A percentile compares a stretch with the other conserved stretches of the same genome.
Conservation (phyloP, 331 rosid genomes). For the Dryas integrifolia region DNA sequence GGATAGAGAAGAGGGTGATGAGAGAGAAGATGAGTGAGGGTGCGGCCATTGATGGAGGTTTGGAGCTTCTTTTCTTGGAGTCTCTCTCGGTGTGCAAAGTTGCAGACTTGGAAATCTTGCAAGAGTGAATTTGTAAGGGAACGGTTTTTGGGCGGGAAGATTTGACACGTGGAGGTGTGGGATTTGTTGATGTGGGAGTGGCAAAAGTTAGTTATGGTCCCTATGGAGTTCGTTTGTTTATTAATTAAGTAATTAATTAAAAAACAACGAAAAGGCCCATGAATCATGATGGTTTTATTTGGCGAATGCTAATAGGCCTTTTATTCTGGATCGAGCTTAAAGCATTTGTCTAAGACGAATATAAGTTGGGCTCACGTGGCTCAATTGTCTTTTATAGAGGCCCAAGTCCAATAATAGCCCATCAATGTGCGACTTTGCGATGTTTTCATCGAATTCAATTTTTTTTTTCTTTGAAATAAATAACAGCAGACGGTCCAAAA, state of each 20-base stretch:
- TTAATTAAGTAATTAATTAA: neutral
- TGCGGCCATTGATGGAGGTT: slow-evolving; percentile 22
- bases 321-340: neutral
- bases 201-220: neutral
- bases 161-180: neutral
- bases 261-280: neutral
- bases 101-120: neutral
- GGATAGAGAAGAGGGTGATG: slow-evolving; percentile 7
- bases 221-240: neutral
- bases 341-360: neutral
- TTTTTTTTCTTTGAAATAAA: too few species aligned
- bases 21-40: slow-evolving; percentile 15
- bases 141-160: slow-evolving; percentile 23
- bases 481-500: too few species aligned
- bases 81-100: neutral
- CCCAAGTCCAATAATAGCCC: too few species aligned
- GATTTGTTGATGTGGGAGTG: neutral
- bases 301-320: neutral
- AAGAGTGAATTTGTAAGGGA: neutral
- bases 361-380: too few species aligned
- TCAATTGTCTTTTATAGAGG: too few species aligned
- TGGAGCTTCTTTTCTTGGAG: neutral
- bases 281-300: too few species aligned
- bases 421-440: too few species aligned
- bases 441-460: too few species aligned